Conservation (phyloP, 331 rosid species). For the Pyrus hybrid region DNA sequence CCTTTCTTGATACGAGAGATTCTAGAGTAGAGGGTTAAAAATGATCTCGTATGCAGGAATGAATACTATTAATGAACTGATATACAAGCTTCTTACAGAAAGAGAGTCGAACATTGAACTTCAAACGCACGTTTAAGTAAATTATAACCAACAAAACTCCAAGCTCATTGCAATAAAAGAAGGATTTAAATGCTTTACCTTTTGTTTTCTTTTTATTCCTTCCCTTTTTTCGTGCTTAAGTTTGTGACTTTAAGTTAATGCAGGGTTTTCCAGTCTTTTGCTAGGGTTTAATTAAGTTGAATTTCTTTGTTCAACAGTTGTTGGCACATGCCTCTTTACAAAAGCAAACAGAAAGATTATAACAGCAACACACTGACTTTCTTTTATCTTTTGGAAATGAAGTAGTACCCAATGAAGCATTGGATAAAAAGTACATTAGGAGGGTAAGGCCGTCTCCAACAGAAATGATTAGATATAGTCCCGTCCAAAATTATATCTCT, state of each 20-base stretch:
- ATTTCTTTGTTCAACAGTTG: not conserved
- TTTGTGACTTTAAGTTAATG: too few species aligned
- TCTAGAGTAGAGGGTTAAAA: too few species aligned
- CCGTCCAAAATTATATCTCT: too few species aligned
- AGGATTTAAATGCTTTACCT: too few species aligned
- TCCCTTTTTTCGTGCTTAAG: too few species aligned
- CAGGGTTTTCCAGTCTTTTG: not conserved
- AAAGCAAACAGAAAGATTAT: not conserved
- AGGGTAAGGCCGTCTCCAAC: not conserved
- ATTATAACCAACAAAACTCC: not conserved
- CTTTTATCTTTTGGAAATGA: too few species aligned
- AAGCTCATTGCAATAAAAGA: not conserved
- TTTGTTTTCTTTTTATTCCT: too few species aligned
- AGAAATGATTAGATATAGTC: too few species aligned
- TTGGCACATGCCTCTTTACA: slow-evolving; percentile 1
- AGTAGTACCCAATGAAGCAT: not conserved
- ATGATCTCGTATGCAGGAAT: not conserved
- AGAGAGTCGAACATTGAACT: not conserved
- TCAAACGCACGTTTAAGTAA: too few species aligned
- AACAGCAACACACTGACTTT: not conserved
- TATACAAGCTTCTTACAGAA: not conserved
- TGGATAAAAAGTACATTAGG: not conserved
- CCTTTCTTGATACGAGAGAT: not conserved
- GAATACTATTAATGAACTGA: not conserved
- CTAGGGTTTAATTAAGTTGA: not conserved